A percentile compares a stretch with the other conserved stretches of the same genome.
These are phyloP conservation scores for Oenanthe sinensis DNA, from an alignment of 129 eudicot genomes.

Conservation along the genomic window DNA sequence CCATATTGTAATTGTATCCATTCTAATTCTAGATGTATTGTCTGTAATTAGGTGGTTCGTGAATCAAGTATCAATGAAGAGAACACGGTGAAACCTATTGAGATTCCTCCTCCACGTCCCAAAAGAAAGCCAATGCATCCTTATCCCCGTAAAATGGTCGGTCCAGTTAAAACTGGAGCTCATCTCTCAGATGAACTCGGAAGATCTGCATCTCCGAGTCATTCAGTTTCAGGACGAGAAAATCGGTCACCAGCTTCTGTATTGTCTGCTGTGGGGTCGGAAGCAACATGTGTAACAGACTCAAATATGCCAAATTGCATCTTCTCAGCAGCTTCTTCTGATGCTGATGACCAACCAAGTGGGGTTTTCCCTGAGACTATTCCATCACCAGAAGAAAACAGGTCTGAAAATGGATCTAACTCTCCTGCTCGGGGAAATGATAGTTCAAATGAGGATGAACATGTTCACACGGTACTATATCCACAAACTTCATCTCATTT, in stretches of 20 bases:
- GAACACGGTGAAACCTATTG: conserved; percentile 54
- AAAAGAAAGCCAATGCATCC: conserved; percentile 94
- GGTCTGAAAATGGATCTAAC: conserved; percentile 26
- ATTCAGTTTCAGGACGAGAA: conserved; percentile 38
- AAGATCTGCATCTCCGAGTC: conserved; percentile 38
- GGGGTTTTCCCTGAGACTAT: conserved; percentile 18
- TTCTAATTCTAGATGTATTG: neutral
- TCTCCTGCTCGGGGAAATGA: conserved; percentile 16
- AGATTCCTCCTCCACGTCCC: conserved; percentile 96
- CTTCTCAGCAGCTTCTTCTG: conserved; percentile 50
- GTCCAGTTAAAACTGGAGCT: conserved; percentile 25
- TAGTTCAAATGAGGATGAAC: conserved; percentile 17
- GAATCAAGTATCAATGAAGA: conserved; percentile 52
- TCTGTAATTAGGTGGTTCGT: conserved; percentile 54
- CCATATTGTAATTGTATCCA: neutral
- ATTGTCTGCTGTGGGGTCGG: conserved; percentile 59
- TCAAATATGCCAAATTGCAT: conserved; percentile 36
- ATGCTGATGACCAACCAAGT: conserved; percentile 19
- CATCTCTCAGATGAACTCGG: conserved; percentile 13
- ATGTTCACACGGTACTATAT: conserved; percentile 36
- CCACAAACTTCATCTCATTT: neutral
- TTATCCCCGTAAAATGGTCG: conserved; percentile 69
- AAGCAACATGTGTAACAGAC: conserved; percentile 34
- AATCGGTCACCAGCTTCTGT: conserved; percentile 84
- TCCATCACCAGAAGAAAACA: conserved; percentile 29